Conservation (phyloP, 2,329 filamentous ascomycete species). For the Pleoardoris graminearum region DNA sequence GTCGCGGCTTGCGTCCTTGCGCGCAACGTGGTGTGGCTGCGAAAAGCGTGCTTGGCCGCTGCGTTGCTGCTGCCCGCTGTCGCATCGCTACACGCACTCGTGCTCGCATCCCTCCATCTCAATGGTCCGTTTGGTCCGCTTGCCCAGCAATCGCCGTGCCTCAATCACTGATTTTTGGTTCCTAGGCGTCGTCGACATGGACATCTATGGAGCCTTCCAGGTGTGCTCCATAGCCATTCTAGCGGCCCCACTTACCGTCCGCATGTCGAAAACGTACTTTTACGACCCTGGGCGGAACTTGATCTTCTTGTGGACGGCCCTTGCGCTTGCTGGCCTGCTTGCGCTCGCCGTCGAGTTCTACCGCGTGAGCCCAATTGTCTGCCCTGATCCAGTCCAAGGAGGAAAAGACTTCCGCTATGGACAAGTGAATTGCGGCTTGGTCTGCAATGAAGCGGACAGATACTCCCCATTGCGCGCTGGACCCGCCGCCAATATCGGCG, state of each 20-base stretch:
- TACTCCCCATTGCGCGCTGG: slow-evolving; percentile 59
- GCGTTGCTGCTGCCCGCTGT: slow-evolving; percentile 48
- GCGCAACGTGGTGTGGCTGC: slow-evolving; percentile 64
- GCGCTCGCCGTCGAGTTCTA: slow-evolving; percentile 69
- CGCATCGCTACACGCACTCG: slow-evolving; percentile 65
- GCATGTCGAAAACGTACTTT: slow-evolving; percentile 66
- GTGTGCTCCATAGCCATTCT: slow-evolving; percentile 68
- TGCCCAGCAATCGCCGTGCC: slow-evolving; percentile 6
- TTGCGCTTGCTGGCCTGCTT: slow-evolving; percentile 63
- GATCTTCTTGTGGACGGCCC: slow-evolving; percentile 67
- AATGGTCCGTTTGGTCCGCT: slow-evolving; percentile 51
- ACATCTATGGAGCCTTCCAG: slow-evolving; percentile 70
- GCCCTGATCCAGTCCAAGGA: slow-evolving; percentile 35
- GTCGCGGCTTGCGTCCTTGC: slow-evolving; percentile 66
- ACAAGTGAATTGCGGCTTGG: slow-evolving; percentile 51
- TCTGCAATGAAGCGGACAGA: slow-evolving; percentile 51
- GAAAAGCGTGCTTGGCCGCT: slow-evolving; percentile 65
- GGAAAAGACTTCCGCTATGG: slow-evolving; percentile 52
- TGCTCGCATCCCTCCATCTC: slow-evolving; percentile 62
- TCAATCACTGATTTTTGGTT: slow-evolving; percentile 12
- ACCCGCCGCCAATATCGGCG: slow-evolving; percentile 63
- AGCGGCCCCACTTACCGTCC: slow-evolving; percentile 65
- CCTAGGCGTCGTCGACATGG: slow-evolving; percentile 66
- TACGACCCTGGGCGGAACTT: slow-evolving; percentile 65
- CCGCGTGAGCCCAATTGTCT: slow-evolving; percentile 53